These are phyloP conservation scores for Blastomyces parvus DNA, from an alignment of 2,329 filamentous ascomycete species.

Conservation along the genomic window DNA sequence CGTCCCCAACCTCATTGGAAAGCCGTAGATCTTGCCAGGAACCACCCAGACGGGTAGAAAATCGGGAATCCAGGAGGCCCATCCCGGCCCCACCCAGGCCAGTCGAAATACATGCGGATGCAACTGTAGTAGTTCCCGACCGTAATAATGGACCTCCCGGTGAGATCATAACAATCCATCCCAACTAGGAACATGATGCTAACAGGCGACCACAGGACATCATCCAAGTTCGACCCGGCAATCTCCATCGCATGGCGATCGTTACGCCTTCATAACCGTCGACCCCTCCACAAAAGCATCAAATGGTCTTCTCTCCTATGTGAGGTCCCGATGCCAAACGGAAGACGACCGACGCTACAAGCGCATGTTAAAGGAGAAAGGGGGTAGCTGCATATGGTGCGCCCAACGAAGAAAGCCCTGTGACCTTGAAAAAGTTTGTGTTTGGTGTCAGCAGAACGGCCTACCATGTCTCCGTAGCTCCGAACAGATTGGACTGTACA, in stretches of 20 bases:
- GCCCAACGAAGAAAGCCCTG: constrained; percentile 24
- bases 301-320: background rate
- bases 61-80: background rate
- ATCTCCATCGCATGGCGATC: background rate
- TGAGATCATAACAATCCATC: background rate
- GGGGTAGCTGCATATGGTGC: constrained; percentile 25
- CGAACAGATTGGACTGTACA: constrained; percentile 16
- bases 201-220: background rate
- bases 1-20: background rate
- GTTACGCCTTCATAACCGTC: background rate
- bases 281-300: background rate
- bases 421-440: constrained; percentile 17
- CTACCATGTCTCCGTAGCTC: constrained; percentile 20
- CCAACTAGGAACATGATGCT: background rate
- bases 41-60: background rate
- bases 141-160: background rate
- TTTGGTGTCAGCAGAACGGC: constrained; percentile 14
- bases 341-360: constrained; percentile 15
- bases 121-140: background rate
- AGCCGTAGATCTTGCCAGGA: background rate
- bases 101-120: background rate
- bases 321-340: background rate
- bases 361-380: constrained; percentile 17
- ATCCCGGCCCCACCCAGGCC: too few species aligned
- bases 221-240: background rate